Conservation (phyloP, 108 stramenopile genomes). For the Epithemia pelagica region DNA sequence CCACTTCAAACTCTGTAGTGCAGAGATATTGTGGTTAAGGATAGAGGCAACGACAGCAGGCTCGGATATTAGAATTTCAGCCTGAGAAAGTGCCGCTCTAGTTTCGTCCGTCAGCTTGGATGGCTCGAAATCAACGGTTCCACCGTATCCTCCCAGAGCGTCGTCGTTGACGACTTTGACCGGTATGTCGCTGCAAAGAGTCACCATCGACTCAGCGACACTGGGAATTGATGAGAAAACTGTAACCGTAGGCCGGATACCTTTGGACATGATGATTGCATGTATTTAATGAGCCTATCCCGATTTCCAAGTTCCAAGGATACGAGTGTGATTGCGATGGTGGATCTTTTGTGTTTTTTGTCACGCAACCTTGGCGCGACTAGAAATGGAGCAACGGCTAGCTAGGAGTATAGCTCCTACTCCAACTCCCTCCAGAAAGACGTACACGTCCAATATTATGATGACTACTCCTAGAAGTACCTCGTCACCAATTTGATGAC, state of each 20-base stretch:
- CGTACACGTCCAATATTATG: no score
- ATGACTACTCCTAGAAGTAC: no score
- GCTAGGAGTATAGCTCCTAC: no score
- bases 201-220: conserved; percentile 18
- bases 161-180: conserved; percentile 19
- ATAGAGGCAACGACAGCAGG: conserved; percentile 34
- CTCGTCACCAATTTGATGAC: no score
- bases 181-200: conserved; percentile 3
- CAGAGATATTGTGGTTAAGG: conserved; percentile 1
- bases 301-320: no score
- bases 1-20: conserved; percentile 27
- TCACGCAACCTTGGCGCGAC: no score
- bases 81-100: conserved; percentile 11
- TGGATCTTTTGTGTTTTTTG: no score
- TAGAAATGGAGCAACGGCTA: no score
- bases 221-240: conserved; percentile 32
- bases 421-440: no score
- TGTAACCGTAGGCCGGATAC: conserved; percentile 8
- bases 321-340: no score
- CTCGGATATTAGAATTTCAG: conserved; percentile 41
- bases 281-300: no score
- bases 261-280: not conserved
- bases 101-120: conserved; percentile 13
- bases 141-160: conserved; percentile 33
- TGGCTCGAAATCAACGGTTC: conserved; percentile 36